These are phyloP conservation scores for Corinectria fuckeliana DNA, from an alignment of 2,329 filamentous ascomycete species.

Conservation along the genomic window DNA sequence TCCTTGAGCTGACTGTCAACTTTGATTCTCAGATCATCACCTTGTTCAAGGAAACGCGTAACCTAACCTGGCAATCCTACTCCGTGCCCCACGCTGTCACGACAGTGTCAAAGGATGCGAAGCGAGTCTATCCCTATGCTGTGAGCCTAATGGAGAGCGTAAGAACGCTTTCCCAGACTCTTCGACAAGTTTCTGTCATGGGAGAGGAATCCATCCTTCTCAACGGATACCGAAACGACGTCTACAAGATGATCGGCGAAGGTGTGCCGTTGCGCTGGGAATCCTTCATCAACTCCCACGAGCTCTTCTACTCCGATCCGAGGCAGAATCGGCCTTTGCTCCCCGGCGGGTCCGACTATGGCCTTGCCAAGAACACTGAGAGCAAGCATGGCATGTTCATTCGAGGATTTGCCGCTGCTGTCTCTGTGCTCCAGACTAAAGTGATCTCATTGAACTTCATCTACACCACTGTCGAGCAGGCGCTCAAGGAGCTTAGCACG, in stretches of 20 bases:
- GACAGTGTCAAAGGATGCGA: constrained; percentile 98
- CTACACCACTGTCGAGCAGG: constrained; percentile 80
- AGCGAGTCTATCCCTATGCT: constrained; percentile 96
- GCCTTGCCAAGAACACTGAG: constrained; percentile 66
- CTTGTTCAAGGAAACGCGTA: constrained; percentile 97
- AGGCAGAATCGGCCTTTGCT: constrained; percentile 54
- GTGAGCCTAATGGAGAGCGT: constrained; percentile 99
- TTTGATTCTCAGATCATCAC: constrained; percentile 98
- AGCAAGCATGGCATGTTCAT: constrained; percentile 98
- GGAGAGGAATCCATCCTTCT: constrained; percentile 85
- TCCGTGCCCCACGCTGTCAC: constrained; percentile 93
- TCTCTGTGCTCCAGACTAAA: constrained; percentile 88
- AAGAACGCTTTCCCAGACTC: constrained; percentile 89
- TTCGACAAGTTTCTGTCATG: constrained; percentile 84
- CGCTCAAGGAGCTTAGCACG: constrained; percentile 79
- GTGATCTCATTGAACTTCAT: constrained; percentile 79
- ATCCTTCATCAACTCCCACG: constrained; percentile 96
- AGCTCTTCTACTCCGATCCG: constrained; percentile 71
- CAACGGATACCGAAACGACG: constrained; percentile 90
- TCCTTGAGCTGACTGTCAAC: constrained; percentile 88
- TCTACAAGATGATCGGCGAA: constrained; percentile 81
- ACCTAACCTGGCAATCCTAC: constrained; percentile 93
- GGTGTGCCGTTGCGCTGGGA: constrained; percentile 95
- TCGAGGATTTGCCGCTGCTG: constrained; percentile 86
- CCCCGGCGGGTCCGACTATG: constrained; percentile 48